Base-by-base conservation (phyloP, 2,329 filamentous ascomycete genomes). In the Neonectria coccinea region DNA sequence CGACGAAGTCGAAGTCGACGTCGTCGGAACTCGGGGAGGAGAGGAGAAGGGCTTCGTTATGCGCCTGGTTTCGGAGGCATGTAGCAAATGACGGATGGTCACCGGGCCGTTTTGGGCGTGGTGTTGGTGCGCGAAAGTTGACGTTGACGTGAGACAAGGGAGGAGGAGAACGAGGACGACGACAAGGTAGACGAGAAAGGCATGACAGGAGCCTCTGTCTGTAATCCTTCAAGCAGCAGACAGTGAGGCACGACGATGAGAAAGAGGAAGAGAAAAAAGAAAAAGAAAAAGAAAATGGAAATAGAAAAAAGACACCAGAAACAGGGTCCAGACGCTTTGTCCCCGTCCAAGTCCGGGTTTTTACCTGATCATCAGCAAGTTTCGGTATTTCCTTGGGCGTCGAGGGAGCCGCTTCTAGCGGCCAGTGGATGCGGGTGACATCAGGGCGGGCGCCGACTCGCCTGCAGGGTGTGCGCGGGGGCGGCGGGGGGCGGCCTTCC, bases 151-250 rank as follows among this genome's bases (percentile, higher is more conserved):
- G 44, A 47, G 48, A 51, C n/a, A 14, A 20, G 9, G 29, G n/a
- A 33, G 11, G 5, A 45, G 57, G 33, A 55, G 27, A 55, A 66
- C 41, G 54, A 67, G 59, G 51, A 66, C 61, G 59, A 18, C 50
- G 33, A 67, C 36, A 39, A 42, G 39, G 39, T 42, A 52, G 57
- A 33, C 44, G 62, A 62, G 41, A 44, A 52, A 71, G 45, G 62
- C 67, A 70, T 68, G 18, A 20, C 29, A 33, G 39, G 39, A 42
- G 39, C 48, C 48, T 20, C 2, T 10, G 27, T 5, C 5, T 11
- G 25, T 29, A 7, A 9, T 8, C 14, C 25, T 31, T 22, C 5
- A 20, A 20, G 11, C 48, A 18, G 36, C 55, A 41, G 63, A 50
- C 62, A 42, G 59, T 41, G 22, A 48, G 33, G n/a, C 14, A 48